phyloP scores from a whole-genome alignment of 108 stramenopile species.

The Nannochloropsis salina region DNA sequence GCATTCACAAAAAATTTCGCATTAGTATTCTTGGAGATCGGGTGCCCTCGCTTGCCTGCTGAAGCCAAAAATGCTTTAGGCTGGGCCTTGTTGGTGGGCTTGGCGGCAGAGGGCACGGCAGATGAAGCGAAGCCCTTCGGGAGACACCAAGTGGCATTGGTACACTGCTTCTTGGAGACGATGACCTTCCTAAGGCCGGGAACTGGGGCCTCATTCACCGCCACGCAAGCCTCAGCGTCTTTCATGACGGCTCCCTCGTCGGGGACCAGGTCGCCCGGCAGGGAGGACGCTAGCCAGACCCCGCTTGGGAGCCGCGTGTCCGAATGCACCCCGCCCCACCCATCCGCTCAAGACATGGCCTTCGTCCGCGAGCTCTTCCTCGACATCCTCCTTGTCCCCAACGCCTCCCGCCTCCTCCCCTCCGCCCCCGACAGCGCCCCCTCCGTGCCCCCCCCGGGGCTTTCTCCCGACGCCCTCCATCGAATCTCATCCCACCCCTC shows the following conservation, averaged over 20 bases:
- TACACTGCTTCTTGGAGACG: neutral
- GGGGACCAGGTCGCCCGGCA: no score
- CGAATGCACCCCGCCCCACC: neutral
- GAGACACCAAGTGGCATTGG: neutral
- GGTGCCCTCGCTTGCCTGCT: neutral
- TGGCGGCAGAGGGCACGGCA: neutral
- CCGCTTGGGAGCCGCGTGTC: no score
- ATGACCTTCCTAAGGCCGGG: neutral
- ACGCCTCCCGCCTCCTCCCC: constrained; percentile 2
- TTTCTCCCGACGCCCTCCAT: neutral
- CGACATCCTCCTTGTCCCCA: neutral
- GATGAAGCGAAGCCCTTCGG: neutral
- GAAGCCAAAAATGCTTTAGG: neutral
- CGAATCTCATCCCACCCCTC: neutral
- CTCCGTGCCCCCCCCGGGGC: neutral
- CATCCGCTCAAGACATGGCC: neutral
- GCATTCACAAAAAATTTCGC: neutral
- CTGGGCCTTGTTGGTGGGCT: neutral
- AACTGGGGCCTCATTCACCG: no score
- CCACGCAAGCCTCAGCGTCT: no score
- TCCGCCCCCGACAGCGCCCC: neutral
- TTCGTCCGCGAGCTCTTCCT: neutral
- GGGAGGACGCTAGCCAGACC: no score
- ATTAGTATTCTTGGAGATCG: neutral
- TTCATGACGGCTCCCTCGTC: no score